A percentile compares a stretch with the other conserved stretches of the same genome.
Conservation (phyloP, 75 land plant genomes). For the Pinus albicaulis region DNA sequence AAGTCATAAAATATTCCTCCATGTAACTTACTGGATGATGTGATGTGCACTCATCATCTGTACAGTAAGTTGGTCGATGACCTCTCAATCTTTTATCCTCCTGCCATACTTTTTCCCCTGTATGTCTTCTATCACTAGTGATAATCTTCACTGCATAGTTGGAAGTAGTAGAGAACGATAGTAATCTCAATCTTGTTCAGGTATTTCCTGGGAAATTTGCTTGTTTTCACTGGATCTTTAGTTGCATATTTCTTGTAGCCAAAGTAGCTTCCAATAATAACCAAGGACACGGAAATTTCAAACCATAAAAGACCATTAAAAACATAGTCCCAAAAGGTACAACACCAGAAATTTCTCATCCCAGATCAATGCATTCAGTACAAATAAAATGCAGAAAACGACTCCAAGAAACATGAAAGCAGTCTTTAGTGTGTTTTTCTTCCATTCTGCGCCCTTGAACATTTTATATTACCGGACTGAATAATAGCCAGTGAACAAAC, state of each 20-base stretch:
- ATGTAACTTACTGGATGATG: slow-evolving; percentile 28
- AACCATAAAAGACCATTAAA: slow-evolving; percentile 46
- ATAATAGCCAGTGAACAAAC: no score
- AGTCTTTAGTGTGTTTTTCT: no score
- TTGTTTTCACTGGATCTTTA: slow-evolving; percentile 53
- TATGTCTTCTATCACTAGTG: slow-evolving; percentile 65
- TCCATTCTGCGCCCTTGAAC: no score
- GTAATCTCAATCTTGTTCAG: slow-evolving; percentile 60
- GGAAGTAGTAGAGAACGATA: slow-evolving; percentile 54
- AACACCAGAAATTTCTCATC: slow-evolving; percentile 24
- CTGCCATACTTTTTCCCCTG: no score
- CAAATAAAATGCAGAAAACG: no score
- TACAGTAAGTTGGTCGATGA: slow-evolving; percentile 24
- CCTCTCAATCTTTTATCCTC: background rate
- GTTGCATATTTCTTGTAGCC: slow-evolving; percentile 47
- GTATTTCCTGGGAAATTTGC: slow-evolving; percentile 45
- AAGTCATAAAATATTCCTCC: slow-evolving; percentile 53
- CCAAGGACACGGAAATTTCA: slow-evolving; percentile 56
- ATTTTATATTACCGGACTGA: slow-evolving; percentile 38
- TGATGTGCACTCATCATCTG: slow-evolving; percentile 28
- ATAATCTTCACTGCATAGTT: slow-evolving; percentile 63
- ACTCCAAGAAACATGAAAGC: no score
- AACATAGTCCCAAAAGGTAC: slow-evolving; percentile 48
- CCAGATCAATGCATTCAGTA: no score
- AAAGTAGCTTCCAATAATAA: slow-evolving; percentile 43